Base-by-base conservation (phyloP, 768 basidiomycete genomes). In the Hygrocybe punicea region DNA sequence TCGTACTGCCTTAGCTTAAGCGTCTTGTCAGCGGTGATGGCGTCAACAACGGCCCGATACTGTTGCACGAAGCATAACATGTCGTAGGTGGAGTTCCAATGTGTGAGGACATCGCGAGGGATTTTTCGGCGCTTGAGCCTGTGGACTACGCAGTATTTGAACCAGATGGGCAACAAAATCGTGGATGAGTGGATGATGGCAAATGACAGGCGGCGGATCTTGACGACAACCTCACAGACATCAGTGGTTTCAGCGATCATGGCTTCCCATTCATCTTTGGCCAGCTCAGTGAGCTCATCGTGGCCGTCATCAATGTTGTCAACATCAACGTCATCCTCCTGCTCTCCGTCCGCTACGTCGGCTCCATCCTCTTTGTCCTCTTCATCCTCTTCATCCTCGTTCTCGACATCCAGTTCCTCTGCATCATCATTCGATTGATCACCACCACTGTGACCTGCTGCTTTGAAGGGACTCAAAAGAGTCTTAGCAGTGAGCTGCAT, bases 401-500 rank as follows among this genome's bases (percentile, higher is more conserved):
- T 57, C 9, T 34, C 39, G 16, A 60, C 56, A 4, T 16, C 36
- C n/a, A n/a, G 21, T 16, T 16, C 48, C 8, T 49, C 48, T 9
- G 10, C 25, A 19, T 33, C 48, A 2, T 9, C 4, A 19, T 21
- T 14, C 17, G 17, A 40, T 29, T 29, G 29, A 23, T 53, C 37
- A 21, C 40, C 25, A 9, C 50, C 56, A 24, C 40, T 34, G 10
- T 19, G 11, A 33, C 51, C 40, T 1, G 37, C 51, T 8, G 69
- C 44, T 24, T 78, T 72, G 62, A 78, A 79, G 48, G 65, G 62
- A 0, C 51, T 1, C 0, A 78, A 33, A 0, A 76, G 24, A 1
- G 59, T 62, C 48, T 77, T 73, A 0, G 71, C 74, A 2, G 73
- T 60, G 0, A 80, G 61, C 39, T 74, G 76, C 19, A 77, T 21